phyloP scores from a whole-genome alignment of 2,329 filamentous ascomycete genomes.

The Venturia aucupariae region DNA sequence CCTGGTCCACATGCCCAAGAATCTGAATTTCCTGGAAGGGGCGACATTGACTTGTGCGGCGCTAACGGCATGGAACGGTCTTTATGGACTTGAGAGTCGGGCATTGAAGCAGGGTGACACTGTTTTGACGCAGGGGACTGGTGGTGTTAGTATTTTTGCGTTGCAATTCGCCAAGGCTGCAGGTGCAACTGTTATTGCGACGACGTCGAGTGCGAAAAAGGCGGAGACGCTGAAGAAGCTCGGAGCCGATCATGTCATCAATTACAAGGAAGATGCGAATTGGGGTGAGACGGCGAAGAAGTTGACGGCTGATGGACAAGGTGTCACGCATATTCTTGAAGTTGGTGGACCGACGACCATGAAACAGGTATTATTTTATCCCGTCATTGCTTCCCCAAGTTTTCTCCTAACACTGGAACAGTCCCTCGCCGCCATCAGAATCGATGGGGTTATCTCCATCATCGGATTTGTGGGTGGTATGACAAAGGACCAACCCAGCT shows the following conservation, averaged over 20 bases:
- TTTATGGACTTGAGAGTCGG: constrained; percentile 39
- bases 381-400: not conserved
- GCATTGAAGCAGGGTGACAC: constrained; percentile 28
- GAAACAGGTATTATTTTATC: not conserved
- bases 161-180: constrained; percentile 44
- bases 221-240: constrained; percentile 41
- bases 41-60: constrained; percentile 39
- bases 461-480: constrained; percentile 50
- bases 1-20: constrained; percentile 53
- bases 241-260: constrained; percentile 49
- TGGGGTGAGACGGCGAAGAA: constrained; percentile 47
- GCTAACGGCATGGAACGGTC: constrained; percentile 43
- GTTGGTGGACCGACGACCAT: constrained; percentile 46
- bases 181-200: constrained; percentile 49
- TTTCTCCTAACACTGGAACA: constrained; percentile 17
- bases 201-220: constrained; percentile 44
- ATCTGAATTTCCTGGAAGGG: constrained; percentile 38
- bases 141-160: constrained; percentile 58
- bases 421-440: constrained; percentile 42
- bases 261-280: constrained; percentile 43
- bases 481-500: constrained; percentile 39
- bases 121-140: constrained; percentile 61
- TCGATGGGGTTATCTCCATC: constrained; percentile 47
- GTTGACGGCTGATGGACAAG: constrained; percentile 42
- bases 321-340: constrained; percentile 56